Evolutionary conservation across 225 moss, liverwort and hornwort genomes (phyloP).

Genomic region (Bryum argenteum): DNA sequence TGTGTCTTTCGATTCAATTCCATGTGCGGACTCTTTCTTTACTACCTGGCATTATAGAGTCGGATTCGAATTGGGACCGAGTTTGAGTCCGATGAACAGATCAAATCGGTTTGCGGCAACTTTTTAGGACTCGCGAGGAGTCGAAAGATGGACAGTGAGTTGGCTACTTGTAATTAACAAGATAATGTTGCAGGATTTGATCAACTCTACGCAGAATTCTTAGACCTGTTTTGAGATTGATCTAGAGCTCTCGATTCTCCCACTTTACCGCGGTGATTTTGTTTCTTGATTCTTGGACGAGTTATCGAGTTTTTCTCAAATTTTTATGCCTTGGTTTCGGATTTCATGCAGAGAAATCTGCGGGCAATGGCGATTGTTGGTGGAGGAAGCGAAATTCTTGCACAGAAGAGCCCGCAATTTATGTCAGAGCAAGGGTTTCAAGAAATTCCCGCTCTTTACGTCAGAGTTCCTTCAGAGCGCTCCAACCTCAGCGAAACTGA

Average conservation of each 20-base stretch:
- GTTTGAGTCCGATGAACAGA: too few relatives aligned
- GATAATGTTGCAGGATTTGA: neutral
- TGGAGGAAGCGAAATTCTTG: slow-evolving; percentile 2
- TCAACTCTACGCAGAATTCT: neutral
- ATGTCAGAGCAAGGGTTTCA: slow-evolving; percentile 26
- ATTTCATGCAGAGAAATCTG: slow-evolving; percentile 22
- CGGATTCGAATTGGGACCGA: too few relatives aligned
- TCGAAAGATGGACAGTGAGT: neutral
- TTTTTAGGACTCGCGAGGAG: neutral
- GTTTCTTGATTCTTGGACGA: neutral
- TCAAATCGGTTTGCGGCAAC: too few relatives aligned
- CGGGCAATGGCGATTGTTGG: slow-evolving; percentile 8
- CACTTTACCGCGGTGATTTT: neutral
- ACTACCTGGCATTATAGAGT: too few relatives aligned
- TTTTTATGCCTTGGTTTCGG: neutral
- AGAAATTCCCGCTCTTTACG: slow-evolving; percentile 22
- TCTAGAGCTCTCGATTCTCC: neutral
- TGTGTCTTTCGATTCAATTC: too few relatives aligned
- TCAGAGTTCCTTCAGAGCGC: slow-evolving; percentile 31
- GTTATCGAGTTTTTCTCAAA: neutral
- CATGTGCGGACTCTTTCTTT: too few relatives aligned
- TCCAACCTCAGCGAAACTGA: slow-evolving; percentile 15
- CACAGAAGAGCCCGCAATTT: slow-evolving; percentile 29
- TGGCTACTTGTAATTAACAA: neutral
- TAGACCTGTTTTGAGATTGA: neutral